These are phyloP conservation scores for Penicillium pancosmium DNA, from an alignment of 495 filamentous ascomycete species.

Conservation along the genomic window DNA sequence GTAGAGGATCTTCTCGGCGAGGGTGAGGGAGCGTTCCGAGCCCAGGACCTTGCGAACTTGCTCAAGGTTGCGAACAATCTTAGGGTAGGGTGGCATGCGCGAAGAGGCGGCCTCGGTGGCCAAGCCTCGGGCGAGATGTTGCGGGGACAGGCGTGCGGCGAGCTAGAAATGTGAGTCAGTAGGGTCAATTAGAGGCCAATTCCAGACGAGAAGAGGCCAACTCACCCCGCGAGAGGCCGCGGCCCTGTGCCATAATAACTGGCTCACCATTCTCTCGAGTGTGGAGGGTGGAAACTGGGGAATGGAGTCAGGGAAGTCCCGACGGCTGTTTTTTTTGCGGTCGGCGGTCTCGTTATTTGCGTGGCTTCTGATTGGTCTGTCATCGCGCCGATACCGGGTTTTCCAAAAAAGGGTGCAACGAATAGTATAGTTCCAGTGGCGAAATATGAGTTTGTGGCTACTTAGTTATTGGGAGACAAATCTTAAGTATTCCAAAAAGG, in stretches of 20 bases:
- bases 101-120: constrained; percentile 37
- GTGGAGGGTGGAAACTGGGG: constrained; percentile 24
- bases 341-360: constrained; percentile 27
- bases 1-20: constrained; percentile 98
- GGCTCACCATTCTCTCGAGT: constrained; percentile 39
- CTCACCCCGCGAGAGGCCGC: constrained; percentile 36
- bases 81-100: constrained; percentile 35
- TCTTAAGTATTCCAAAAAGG: no score
- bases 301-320: constrained; percentile 25
- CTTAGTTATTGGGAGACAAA: background rate
- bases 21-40: constrained; percentile 65
- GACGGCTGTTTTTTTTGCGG: constrained; percentile 19
- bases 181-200: constrained; percentile 6
- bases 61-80: constrained; percentile 36
- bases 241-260: constrained; percentile 38
- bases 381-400: constrained; percentile 29
- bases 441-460: background rate
- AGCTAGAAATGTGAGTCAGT: constrained; percentile 22
- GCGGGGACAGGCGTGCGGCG: constrained; percentile 32
- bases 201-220: constrained; percentile 3
- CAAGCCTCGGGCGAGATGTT: constrained; percentile 33
- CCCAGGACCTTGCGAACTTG: constrained; percentile 34
- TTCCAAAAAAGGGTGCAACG: background rate
- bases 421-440: background rate
- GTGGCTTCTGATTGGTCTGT: constrained; percentile 24